phyloP scores from a whole-genome alignment of 78 protist species.

The Dictyostelium citrinum region DNA sequence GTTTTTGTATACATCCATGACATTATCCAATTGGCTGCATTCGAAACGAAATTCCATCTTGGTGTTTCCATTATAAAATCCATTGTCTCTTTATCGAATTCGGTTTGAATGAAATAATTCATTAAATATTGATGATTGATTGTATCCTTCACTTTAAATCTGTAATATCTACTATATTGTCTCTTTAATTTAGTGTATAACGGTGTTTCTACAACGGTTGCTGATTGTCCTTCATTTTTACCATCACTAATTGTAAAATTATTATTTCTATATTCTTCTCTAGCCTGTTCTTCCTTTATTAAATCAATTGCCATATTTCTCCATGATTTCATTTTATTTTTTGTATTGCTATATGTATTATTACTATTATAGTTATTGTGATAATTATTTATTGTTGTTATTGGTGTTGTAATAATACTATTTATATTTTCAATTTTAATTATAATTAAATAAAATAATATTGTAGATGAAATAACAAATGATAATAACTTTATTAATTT shows the following conservation, averaged over 20 bases:
- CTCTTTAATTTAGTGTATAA: background rate
- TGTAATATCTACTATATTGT: slow-evolving; percentile 35
- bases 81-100: slow-evolving; percentile 25
- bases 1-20: slow-evolving; percentile 52
- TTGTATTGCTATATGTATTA: background rate
- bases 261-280: background rate
- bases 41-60: slow-evolving; percentile 44
- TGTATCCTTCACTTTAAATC: background rate
- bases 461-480: background rate
- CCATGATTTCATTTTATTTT: slow-evolving; percentile 30
- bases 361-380: background rate
- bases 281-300: slow-evolving; percentile 30
- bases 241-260: background rate
- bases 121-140: background rate
- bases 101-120: background rate
- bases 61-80: slow-evolving; percentile 51
- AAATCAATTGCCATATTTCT: slow-evolving; percentile 45
- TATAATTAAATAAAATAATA: background rate
- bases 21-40: slow-evolving; percentile 21
- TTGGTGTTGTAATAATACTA: background rate
- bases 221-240: background rate
- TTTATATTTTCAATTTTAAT: background rate
- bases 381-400: background rate
- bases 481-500: background rate
- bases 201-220: background rate